These are phyloP conservation scores for Cercospora sp. DNA, from an alignment of 2,329 filamentous ascomycete genomes.

Conservation along the genomic window DNA sequence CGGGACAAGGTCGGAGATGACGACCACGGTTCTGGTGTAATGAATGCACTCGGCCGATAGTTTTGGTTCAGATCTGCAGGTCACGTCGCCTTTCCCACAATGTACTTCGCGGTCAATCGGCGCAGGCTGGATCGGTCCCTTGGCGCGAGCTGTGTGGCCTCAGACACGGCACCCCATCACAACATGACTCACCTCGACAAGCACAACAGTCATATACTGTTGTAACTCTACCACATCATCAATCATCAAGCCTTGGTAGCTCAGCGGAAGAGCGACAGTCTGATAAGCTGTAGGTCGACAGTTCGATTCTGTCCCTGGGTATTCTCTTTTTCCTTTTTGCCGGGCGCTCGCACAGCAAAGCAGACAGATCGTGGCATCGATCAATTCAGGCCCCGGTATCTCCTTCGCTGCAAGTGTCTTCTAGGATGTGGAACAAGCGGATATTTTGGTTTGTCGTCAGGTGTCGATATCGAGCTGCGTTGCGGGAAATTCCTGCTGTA, in stretches of 20 bases:
- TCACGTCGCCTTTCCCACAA: neutral
- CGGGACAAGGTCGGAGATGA: neutral
- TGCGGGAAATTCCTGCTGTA: neutral
- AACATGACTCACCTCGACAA: neutral
- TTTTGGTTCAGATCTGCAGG: neutral
- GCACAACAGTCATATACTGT: neutral
- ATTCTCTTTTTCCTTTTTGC: neutral
- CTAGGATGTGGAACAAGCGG: neutral
- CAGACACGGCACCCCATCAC: neutral
- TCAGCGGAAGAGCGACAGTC: slow-evolving; percentile 4
- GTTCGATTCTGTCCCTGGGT: neutral
- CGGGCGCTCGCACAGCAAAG: neutral
- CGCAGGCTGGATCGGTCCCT: neutral
- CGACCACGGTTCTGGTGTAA: neutral
- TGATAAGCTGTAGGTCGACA: slow-evolving; percentile 1
- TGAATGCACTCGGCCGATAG: neutral
- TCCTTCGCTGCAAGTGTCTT: neutral
- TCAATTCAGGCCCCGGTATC: neutral
- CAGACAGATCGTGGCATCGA: neutral
- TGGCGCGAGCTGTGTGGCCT: neutral
- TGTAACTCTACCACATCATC: neutral
- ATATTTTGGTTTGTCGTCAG: neutral
- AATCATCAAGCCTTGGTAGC: neutral
- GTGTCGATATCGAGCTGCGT: neutral
- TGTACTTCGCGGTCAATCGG: neutral